A percentile compares a stretch with the other conserved stretches of the same genome.
phyloP scores from a whole-genome alignment of 108 stramenopile species.

The Parietichytrium sp. region DNA sequence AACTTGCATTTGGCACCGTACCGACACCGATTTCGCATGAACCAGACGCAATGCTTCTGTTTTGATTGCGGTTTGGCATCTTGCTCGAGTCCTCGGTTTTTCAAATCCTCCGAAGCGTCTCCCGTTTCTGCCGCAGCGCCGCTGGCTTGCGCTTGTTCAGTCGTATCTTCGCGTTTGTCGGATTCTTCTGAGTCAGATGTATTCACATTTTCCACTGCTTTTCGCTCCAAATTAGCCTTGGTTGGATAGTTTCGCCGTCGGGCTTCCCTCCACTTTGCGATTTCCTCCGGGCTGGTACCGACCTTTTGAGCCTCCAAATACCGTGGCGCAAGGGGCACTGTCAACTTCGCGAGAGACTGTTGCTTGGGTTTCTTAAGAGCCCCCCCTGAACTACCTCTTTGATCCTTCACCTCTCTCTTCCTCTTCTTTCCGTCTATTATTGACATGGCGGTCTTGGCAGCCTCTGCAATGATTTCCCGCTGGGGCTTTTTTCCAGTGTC shows the following conservation, averaged over 20 bases:
- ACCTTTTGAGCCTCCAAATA: neutral
- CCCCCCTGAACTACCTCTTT: no score
- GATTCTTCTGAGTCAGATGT: neutral
- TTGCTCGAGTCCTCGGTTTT: neutral
- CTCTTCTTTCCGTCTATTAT: no score
- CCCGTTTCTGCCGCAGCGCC: neutral
- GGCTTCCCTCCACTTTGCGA: neutral
- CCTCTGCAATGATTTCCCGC: no score
- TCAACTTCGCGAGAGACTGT: no score
- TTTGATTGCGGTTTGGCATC: neutral
- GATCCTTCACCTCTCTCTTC: no score
- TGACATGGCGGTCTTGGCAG: no score
- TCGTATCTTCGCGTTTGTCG: neutral
- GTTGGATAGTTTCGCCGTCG: neutral
- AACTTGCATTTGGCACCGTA: neutral
- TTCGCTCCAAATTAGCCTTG: neutral
- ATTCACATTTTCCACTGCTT: neutral
- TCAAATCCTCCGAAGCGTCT: neutral
- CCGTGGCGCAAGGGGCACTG: no score
- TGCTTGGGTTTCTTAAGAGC: no score
- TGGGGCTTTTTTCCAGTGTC: no score
- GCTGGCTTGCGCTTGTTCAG: neutral
- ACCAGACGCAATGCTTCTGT: neutral
- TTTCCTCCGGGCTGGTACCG: slow-evolving; percentile 2
- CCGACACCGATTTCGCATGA: neutral